These are phyloP conservation scores for Fomitopsis pinicola DNA, from an alignment of 1,284 basidiomycete genomes.

Conservation along the genomic window DNA sequence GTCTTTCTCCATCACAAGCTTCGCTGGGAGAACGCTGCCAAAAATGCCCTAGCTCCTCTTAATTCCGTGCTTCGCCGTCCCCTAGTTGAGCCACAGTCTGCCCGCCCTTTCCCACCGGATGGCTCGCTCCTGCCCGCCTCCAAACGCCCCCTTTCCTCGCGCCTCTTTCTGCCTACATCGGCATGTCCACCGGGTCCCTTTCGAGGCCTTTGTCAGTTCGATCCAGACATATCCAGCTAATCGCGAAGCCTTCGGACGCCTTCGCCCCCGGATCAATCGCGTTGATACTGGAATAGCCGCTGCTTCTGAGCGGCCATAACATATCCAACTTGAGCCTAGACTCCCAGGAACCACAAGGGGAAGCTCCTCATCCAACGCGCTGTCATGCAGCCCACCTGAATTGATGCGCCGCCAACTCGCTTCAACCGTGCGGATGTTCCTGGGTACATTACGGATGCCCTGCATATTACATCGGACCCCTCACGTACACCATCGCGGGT, in stretches of 20 bases:
- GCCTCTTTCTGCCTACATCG: not conserved
- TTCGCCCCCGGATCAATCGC: not conserved
- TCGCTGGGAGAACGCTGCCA: conserved; percentile 14
- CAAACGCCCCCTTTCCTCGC: not conserved
- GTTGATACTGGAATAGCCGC: conserved; percentile 1
- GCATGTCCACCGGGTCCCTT: not conserved
- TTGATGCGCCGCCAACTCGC: conserved; percentile 1
- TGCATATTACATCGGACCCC: not conserved
- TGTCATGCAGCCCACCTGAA: not conserved
- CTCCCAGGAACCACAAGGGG: conserved; percentile 2
- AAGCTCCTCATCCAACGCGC: not conserved
- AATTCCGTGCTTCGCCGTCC: conserved; percentile 9
- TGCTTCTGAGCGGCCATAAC: conserved; percentile 5
- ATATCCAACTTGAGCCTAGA: conserved; percentile 1
- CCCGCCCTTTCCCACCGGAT: not conserved
- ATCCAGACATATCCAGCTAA: conserved; percentile 1
- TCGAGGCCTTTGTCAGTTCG: not conserved
- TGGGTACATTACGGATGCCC: not conserved
- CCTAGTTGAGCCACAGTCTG: not conserved
- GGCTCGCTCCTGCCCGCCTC: not conserved
- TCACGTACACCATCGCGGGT: not conserved
- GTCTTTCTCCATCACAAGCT: conserved; percentile 10
- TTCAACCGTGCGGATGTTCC: not conserved
- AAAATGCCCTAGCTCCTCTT: conserved; percentile 10
- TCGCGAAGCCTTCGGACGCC: not conserved